Conservation (phyloP, 345 rosid genomes). For the Adansonia digitata region DNA sequence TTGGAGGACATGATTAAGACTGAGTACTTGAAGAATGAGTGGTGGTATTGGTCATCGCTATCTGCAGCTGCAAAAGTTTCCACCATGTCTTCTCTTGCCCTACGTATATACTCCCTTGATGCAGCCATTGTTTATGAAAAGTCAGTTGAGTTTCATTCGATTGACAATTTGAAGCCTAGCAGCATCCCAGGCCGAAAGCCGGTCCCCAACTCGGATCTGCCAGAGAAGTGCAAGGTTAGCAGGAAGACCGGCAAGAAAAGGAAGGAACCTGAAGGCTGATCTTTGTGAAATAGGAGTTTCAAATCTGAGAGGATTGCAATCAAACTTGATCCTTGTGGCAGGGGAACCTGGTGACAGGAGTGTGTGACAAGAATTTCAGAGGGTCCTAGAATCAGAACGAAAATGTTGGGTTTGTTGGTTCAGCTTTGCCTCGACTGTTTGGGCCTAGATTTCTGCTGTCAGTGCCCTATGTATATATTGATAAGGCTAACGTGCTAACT, state of each 20-base stretch:
- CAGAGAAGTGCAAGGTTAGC: slow-evolving; percentile 52
- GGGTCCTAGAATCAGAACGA: slow-evolving; percentile 10
- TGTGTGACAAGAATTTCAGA: neutral
- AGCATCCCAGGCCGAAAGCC: slow-evolving; percentile 34
- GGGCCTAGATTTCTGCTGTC: slow-evolving; percentile 5
- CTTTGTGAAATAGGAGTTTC: neutral
- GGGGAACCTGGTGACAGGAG: slow-evolving; percentile 19
- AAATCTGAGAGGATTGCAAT: neutral
- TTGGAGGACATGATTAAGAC: slow-evolving; percentile 88
- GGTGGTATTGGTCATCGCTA: slow-evolving; percentile 99
- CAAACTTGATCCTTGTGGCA: slow-evolving; percentile 10
- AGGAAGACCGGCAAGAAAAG: slow-evolving; percentile 79
- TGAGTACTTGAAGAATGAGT: slow-evolving; percentile 69
- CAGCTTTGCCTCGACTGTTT: slow-evolving; percentile 1
- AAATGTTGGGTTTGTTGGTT: slow-evolving; percentile 5
- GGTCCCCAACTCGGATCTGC: slow-evolving; percentile 34
- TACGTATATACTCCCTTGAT: slow-evolving; percentile 79
- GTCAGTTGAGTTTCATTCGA: slow-evolving; percentile 29
- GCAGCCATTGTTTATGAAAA: slow-evolving; percentile 72
- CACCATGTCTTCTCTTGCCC: slow-evolving; percentile 72
- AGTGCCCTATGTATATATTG: slow-evolving; percentile 22
- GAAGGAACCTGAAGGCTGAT: slow-evolving; percentile 74
- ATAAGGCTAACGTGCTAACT: slow-evolving; percentile 30
- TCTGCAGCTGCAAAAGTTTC: slow-evolving; percentile 84
- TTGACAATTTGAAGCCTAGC: slow-evolving; percentile 33